phyloP scores from a whole-genome alignment of 805 yeast species.

The Teunomyces aglyptinius region DNA sequence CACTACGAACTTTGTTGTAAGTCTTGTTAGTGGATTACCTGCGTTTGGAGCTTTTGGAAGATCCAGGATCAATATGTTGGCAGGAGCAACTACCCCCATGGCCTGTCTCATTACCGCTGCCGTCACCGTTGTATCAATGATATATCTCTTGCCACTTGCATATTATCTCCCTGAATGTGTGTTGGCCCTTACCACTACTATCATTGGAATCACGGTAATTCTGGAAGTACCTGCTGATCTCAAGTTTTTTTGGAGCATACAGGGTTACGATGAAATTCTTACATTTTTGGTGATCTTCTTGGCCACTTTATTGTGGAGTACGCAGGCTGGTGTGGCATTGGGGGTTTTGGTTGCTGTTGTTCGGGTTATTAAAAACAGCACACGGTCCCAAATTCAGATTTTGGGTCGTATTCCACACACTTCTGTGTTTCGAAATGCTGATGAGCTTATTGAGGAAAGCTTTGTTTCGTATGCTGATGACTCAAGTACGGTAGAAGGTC shows the following conservation, averaged over 20 bases:
- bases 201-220: conserved; percentile 52
- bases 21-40: conserved; percentile 32
- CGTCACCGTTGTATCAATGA: conserved; percentile 21
- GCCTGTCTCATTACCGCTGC: conserved; percentile 35
- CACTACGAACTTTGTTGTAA: conserved; percentile 23
- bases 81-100: conserved; percentile 52
- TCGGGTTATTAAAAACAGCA: conserved; percentile 37
- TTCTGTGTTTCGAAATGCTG: conserved; percentile 66
- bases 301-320: conserved; percentile 35
- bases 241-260: conserved; percentile 18
- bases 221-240: conserved; percentile 26
- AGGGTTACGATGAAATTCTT: conserved; percentile 22
- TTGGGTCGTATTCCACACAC: conserved; percentile 45
- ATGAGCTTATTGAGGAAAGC: conserved; percentile 48
- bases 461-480: conserved; percentile 13
- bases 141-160: conserved; percentile 22
- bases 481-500: background rate
- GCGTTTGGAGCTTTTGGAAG: conserved; percentile 38
- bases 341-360: conserved; percentile 37
- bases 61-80: conserved; percentile 28
- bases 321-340: conserved; percentile 36
- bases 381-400: conserved; percentile 44
- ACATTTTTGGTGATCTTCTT: conserved; percentile 21
- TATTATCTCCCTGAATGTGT: conserved; percentile 33
- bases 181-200: conserved; percentile 33